Base-by-base conservation (phyloP, 2,329 filamentous ascomycete genomes). In the Penicillium oxalicum region DNA sequence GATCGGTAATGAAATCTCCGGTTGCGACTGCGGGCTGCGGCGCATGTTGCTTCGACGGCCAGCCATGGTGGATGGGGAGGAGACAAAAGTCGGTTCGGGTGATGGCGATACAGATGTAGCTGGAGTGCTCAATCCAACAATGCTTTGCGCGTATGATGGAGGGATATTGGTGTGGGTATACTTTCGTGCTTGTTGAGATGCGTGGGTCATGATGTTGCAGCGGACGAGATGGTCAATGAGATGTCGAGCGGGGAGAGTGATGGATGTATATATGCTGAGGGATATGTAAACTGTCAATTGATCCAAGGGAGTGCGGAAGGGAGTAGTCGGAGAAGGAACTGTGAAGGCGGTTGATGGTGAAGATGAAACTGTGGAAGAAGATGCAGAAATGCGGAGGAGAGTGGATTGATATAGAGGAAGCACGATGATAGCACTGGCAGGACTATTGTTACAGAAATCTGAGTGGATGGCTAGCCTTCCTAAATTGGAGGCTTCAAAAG, bases 1-100 rank as follows among this genome's bases (percentile, higher is more conserved):
- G 42, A 74, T 61, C 18, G 68, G 63, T 49, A 68, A 49, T 27
- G 64, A 55, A 38, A 64, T 59, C 29, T 69, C 66, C 26, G 58
- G 9, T 34, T 61, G 55, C 12, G 60, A 11, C 35, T 61, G 55
- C n/a, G 60, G 47, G 51, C 53, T 63, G 54, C 58, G 57, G 55
- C 59, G 62, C 62, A 65, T 66, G 37, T 47, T 61, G 48, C 47
- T 60, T 50, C 62, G 57, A 35, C 54, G 56, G 48, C 52, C 51
- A 34, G 51, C 52, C 48, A 55, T 58, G 34, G 47, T 49, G 53
- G 53, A 49, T n/a, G 49, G 7, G 29, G 29, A 47, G 28, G 47
- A 12, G 45, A 37, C 26, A 18, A 38, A 48, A 28, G 48, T 46
- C 29, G 48, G 54, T 51, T 57, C 50, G 27, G 50, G 51, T 25